Base-by-base conservation (phyloP, 768 basidiomycete genomes). In the Lentinula raphanica region DNA sequence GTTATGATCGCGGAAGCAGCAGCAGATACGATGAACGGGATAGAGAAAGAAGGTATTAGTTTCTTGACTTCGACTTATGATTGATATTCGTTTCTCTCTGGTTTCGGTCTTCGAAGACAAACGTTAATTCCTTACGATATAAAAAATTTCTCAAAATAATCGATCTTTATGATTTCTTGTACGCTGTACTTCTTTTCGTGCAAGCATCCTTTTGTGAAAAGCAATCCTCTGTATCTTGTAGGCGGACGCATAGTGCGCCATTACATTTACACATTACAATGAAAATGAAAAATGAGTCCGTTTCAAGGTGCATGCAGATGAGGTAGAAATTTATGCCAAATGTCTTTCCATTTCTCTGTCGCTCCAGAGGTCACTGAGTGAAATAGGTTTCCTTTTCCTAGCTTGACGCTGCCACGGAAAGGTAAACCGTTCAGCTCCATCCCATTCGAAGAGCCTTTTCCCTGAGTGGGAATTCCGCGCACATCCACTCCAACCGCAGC, bases 391-490 rank as follows among this genome's bases (percentile, higher is more conserved):
- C 79, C 85, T 79, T 85, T 88, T 56, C 86, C 83, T 3, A 92
- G 75, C 40, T 74, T 75, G 3, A 92, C 85, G 54, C 74, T 81
- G 1, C 90, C 90, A 50, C 75, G 76, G 62, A 92, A 82, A 3
- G 90, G 90, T 2, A 92, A 70, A 0, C 82, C 86, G 5, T 70
- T 72, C 28, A 92, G 71, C 63, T 83, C 78, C 67, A 92, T 78
- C 6, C 80, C 82, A 64, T 76, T 67, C 2, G 58, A 45, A 40
- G 65, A 63, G 27, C 63, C 66, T 13, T 42, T 38, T 12, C 71
- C 76, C 32, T 73, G 73, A 40, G 83, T 66, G 12, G 86, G 85
- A 51, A 92, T 68, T 0, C 90, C 90, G 25, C 79, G 70, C 2
- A 92, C 78, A 32, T 76, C 69, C 17, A 84, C 77, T 0, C 73